Conservation (phyloP, 331 rosid genomes). For the Quercus lobata region DNA sequence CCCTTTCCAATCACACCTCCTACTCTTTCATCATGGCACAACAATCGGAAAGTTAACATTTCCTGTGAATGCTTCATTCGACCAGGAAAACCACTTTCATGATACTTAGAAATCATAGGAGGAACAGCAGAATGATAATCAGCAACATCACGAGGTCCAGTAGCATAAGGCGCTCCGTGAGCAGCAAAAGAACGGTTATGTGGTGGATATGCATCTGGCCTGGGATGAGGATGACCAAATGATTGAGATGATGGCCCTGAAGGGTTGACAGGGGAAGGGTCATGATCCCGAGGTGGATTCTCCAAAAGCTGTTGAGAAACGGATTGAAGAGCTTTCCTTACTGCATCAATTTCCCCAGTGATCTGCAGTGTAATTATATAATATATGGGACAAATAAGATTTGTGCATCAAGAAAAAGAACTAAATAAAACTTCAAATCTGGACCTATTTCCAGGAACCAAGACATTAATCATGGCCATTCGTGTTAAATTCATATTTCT, state of each 20-base stretch:
- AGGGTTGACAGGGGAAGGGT: slow-evolving; percentile 29
- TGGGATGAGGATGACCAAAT: slow-evolving; percentile 32
- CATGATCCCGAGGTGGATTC: slow-evolving; percentile 60
- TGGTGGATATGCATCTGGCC: slow-evolving; percentile 31
- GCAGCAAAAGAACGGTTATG: slow-evolving; percentile 38
- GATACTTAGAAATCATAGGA: slow-evolving; percentile 47
- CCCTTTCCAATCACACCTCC: slow-evolving; percentile 94
- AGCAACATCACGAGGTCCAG: slow-evolving; percentile 46
- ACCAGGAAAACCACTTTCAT: slow-evolving; percentile 60
- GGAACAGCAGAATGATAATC: slow-evolving; percentile 45
- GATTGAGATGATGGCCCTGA: slow-evolving; percentile 56
- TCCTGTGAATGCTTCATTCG: slow-evolving; percentile 60
- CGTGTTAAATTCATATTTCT: background rate
- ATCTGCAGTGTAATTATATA: slow-evolving; percentile 45
- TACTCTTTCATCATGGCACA: slow-evolving; percentile 81
- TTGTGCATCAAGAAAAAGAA: background rate
- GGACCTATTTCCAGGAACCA: background rate
- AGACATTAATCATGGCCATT: background rate
- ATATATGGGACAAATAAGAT: slow-evolving; percentile 12
- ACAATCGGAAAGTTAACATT: slow-evolving; percentile 61
- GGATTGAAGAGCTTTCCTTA: slow-evolving; percentile 74
- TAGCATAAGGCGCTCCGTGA: slow-evolving; percentile 41
- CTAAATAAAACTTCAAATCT: background rate
- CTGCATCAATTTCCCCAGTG: slow-evolving; percentile 68
- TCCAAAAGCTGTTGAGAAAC: slow-evolving; percentile 74